Conservation (phyloP, 2,329 filamentous ascomycete genomes). For the Pezicula neosporulosa region DNA sequence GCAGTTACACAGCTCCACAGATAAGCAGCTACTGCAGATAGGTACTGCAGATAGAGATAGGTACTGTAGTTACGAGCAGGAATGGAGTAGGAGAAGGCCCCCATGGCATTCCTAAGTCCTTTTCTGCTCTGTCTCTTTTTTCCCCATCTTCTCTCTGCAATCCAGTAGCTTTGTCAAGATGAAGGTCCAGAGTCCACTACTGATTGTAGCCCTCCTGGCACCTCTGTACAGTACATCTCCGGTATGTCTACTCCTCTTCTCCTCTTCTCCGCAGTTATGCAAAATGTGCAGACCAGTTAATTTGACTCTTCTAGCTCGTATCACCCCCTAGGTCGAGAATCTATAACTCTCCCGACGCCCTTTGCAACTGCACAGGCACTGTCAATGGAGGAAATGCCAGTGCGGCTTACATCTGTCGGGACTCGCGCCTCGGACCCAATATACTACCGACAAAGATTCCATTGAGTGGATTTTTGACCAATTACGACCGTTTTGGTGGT, state of each 20-base stretch:
- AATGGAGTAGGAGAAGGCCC: too few species aligned
- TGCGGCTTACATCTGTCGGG: constrained; percentile 33
- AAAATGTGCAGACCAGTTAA: neutral
- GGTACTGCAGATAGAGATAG: too few species aligned
- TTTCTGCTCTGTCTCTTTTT: neutral
- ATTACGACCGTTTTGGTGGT: constrained; percentile 35
- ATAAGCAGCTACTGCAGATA: too few species aligned
- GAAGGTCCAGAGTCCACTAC: neutral
- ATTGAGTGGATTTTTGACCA: constrained; percentile 26
- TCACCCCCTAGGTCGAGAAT: neutral
- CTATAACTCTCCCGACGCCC: neutral
- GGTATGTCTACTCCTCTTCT: neutral
- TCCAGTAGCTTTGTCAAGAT: neutral
- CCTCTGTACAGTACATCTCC: neutral
- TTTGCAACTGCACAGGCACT: constrained; percentile 30
- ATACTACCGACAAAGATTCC: constrained; percentile 29
- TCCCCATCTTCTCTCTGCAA: neutral
- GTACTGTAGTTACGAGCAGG: too few species aligned
- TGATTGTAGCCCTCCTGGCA: neutral
- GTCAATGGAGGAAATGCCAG: constrained; percentile 20
- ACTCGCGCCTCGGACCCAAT: constrained; percentile 33
- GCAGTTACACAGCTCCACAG: too few species aligned
- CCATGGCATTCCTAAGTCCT: too few species aligned
- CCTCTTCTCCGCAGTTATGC: too few species aligned
- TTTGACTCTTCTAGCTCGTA: neutral